Conservation (phyloP, 495 filamentous ascomycete genomes). For the Aspergillus homomorphus region DNA sequence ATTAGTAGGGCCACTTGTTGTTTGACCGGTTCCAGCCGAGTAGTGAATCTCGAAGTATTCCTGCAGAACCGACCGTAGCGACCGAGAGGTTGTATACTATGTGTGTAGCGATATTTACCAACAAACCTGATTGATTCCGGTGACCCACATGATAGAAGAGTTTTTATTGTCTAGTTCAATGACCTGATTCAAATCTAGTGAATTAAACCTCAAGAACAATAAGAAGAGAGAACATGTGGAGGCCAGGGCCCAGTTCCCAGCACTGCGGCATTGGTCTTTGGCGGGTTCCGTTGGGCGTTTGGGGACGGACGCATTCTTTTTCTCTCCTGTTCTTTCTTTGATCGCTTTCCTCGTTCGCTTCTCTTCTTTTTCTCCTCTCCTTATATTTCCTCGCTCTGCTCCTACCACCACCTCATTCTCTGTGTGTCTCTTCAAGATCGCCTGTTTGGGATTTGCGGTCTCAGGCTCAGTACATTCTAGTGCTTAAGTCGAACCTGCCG, state of each 20-base stretch:
- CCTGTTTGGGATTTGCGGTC: not conserved
- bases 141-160: too few relatives aligned
- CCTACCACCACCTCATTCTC: too few relatives aligned
- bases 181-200: too few relatives aligned
- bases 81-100: not conserved
- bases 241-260: not conserved
- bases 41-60: not conserved
- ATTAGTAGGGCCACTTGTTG: too few relatives aligned
- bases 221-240: too few relatives aligned
- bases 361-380: constrained; percentile 5
- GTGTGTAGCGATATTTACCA: too few relatives aligned
- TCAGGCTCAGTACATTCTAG: not conserved
- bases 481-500: not conserved
- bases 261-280: constrained; percentile 24
- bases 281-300: constrained; percentile 13
- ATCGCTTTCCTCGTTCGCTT: constrained; percentile 4
- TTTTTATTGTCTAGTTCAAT: too few relatives aligned
- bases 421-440: not conserved
- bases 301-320: not conserved
- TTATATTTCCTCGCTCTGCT: constrained; percentile 2
- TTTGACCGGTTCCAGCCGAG: too few relatives aligned
- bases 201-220: not conserved
- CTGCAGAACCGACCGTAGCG: not conserved
- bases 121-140: too few relatives aligned
- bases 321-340: constrained; percentile 4